Evolutionary conservation across 805 yeast species (phyloP).

Genomic region (Millerozyma miso): DNA sequence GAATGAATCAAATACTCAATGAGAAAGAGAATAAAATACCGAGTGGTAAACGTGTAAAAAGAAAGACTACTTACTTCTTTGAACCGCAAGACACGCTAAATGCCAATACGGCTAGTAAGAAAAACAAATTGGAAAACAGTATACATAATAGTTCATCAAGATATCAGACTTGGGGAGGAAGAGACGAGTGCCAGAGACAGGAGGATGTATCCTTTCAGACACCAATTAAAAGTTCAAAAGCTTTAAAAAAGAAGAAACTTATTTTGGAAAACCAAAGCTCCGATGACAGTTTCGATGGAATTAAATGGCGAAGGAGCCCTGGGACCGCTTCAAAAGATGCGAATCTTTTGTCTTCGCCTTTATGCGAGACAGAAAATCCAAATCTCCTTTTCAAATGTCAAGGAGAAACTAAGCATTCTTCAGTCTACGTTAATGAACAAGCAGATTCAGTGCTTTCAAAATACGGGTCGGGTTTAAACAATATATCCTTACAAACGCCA

Average conservation of each 20-base stretch:
- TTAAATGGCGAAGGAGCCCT: slow-evolving; percentile 43
- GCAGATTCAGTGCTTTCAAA: slow-evolving; percentile 37
- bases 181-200: neutral
- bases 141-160: neutral
- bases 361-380: slow-evolving; percentile 13
- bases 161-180: neutral
- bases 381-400: slow-evolving; percentile 5
- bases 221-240: slow-evolving; percentile 3
- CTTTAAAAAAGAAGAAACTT: slow-evolving; percentile 10
- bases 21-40: neutral
- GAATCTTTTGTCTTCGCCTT: slow-evolving; percentile 40
- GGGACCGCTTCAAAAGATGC: slow-evolving; percentile 8
- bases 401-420: slow-evolving; percentile 6
- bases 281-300: slow-evolving; percentile 42
- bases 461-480: slow-evolving; percentile 37
- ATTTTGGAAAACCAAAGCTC: slow-evolving; percentile 30
- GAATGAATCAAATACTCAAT: neutral
- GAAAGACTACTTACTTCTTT: slow-evolving; percentile 30
- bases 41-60: slow-evolving; percentile 1
- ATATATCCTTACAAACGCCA: slow-evolving; percentile 30
- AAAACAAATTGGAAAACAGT: neutral
- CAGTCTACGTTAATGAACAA: slow-evolving; percentile 25
- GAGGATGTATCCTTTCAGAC: neutral
- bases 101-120: neutral
- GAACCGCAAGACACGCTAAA: slow-evolving; percentile 31